Conservation (phyloP, 805 yeast genomes). For the Lipomyces kockii region DNA sequence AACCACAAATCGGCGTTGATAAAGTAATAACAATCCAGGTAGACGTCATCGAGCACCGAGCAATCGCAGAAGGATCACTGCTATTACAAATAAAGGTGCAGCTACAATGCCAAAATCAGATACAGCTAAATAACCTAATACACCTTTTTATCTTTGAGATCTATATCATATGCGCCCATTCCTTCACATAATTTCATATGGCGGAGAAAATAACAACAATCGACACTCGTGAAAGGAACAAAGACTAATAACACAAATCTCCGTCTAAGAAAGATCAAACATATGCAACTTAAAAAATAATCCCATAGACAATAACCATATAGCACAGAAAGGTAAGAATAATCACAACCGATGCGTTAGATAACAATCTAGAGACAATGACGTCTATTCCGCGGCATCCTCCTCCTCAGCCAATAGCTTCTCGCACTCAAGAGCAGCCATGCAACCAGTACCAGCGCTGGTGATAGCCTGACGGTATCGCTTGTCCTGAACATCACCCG, state of each 20-base stretch:
- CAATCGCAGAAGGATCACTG: too few relatives aligned
- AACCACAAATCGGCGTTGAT: too few relatives aligned
- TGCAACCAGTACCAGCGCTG: constrained; percentile 99
- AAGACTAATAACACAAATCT: constrained; percentile 2
- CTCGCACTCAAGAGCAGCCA: constrained; percentile 98
- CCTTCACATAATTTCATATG: background rate
- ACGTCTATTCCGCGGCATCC: constrained; percentile 31
- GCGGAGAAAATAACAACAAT: background rate
- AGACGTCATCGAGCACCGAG: too few relatives aligned
- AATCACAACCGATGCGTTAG: background rate
- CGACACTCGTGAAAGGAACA: background rate
- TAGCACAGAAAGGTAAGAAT: background rate
- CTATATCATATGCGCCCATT: background rate
- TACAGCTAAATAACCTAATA: background rate
- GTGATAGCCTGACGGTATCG: constrained; percentile 98
- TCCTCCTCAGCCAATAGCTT: constrained; percentile 68
- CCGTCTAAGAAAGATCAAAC: background rate
- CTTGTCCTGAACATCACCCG: constrained; percentile 98
- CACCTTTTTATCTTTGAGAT: background rate
- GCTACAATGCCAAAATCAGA: too few relatives aligned
- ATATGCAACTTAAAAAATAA: constrained; percentile 1
- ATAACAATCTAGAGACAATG: background rate
- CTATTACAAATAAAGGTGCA: too few relatives aligned
- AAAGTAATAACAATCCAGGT: too few relatives aligned
- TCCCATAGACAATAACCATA: constrained; percentile 1